A percentile compares a stretch with the other conserved stretches of the same genome.
Conservation (phyloP, 2,329 filamentous ascomycete species). For the Fusarium albidum region DNA sequence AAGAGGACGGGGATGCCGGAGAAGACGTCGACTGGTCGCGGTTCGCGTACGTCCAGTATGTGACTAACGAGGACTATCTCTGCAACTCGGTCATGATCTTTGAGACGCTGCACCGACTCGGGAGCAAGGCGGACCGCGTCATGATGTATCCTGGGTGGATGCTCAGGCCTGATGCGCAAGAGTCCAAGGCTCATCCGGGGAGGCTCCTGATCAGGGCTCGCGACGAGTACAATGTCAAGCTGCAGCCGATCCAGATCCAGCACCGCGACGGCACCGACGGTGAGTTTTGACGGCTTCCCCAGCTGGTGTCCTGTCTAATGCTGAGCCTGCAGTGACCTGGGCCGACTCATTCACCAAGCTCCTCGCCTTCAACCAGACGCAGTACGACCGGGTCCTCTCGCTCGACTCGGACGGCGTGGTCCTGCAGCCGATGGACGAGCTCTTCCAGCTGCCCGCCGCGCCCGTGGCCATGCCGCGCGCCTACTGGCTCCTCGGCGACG, state of each 20-base stretch:
- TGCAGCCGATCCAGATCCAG: conserved; percentile 53
- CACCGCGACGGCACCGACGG: conserved; percentile 46
- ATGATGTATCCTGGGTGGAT: conserved; percentile 55
- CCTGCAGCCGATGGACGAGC: conserved; percentile 71
- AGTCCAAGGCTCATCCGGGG: background rate
- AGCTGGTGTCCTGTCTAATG: background rate
- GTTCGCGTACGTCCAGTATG: conserved; percentile 60
- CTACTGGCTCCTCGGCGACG: conserved; percentile 69
- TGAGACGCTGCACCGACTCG: conserved; percentile 51
- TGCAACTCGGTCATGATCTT: conserved; percentile 62
- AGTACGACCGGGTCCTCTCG: conserved; percentile 61
- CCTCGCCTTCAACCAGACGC: conserved; percentile 72
- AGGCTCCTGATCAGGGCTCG: conserved; percentile 51
- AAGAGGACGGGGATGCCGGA: background rate
- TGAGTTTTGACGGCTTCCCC: conserved; percentile 33
- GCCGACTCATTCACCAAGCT: conserved; percentile 73
- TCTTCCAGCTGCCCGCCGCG: conserved; percentile 71
- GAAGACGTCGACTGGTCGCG: conserved; percentile 25
- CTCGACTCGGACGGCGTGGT: conserved; percentile 72
- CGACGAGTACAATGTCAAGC: conserved; percentile 54
- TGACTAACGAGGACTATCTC: conserved; percentile 55
- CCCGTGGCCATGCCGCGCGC: conserved; percentile 74
- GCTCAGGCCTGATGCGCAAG: conserved; percentile 38
- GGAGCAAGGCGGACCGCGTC: conserved; percentile 54
- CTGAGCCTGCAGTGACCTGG: conserved; percentile 57